Evolutionary conservation across 345 rosid species (phyloP).

Genomic region (Combretum micranthum): DNA sequence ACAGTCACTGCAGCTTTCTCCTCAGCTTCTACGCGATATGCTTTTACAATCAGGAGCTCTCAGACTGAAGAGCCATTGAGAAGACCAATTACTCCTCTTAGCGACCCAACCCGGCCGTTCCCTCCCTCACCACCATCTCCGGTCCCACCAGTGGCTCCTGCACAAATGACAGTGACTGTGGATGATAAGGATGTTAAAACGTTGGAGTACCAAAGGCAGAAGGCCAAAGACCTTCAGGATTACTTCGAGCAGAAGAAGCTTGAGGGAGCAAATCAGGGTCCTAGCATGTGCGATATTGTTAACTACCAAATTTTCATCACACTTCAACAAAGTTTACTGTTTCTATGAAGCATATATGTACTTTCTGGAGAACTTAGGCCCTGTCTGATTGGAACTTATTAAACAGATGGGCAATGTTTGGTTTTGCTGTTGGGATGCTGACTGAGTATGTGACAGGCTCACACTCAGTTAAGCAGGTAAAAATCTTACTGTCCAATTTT

Average conservation of each 20-base stretch:
- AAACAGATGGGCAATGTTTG: slow-evolving; percentile 91
- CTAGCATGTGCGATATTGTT: slow-evolving; percentile 9
- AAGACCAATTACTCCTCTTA: slow-evolving; percentile 71
- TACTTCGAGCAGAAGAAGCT: slow-evolving; percentile 83
- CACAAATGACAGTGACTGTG: slow-evolving; percentile 3
- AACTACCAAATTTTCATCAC: no score
- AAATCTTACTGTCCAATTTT: slow-evolving; percentile 80
- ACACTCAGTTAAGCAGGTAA: slow-evolving; percentile 78
- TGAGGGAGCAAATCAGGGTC: slow-evolving; percentile 77
- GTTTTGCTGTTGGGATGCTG: slow-evolving; percentile 89
- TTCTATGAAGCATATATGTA: no score
- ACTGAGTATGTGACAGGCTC: slow-evolving; percentile 94
- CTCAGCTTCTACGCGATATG: slow-evolving; percentile 27
- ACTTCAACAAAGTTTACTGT: no score
- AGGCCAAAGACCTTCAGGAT: slow-evolving; percentile 82
- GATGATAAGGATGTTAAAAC: slow-evolving; percentile 40
- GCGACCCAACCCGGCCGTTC: slow-evolving; percentile 13
- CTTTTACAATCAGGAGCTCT: slow-evolving; percentile 53
- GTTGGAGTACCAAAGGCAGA: slow-evolving; percentile 83
- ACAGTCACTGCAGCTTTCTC: slow-evolving; percentile 25
- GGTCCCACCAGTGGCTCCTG: no score
- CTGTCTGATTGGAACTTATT: no score
- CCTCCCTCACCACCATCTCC: slow-evolving; percentile 24
- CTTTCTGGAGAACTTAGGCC: no score
- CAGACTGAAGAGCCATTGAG: slow-evolving; percentile 78